These are phyloP conservation scores for Hygrophila difformis DNA, from an alignment of 257 asterid genomes.

Conservation along the genomic window DNA sequence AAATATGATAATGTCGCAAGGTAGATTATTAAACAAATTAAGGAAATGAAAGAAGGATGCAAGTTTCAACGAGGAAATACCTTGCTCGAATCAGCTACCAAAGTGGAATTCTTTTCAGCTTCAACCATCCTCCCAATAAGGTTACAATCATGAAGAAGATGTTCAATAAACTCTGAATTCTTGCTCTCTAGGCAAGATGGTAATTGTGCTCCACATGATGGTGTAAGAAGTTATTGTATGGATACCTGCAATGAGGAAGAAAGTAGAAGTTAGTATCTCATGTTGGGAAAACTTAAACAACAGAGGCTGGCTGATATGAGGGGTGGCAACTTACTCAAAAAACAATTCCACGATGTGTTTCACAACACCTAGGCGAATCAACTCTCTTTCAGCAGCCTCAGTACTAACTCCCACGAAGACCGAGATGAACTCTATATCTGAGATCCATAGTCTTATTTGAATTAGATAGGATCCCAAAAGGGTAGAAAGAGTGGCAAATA, in stretches of 20 bases:
- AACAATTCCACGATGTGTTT: constrained; percentile 54
- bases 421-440: constrained; percentile 85
- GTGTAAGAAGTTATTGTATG: constrained; percentile 79
- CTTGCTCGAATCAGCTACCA: constrained; percentile 38
- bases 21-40: constrained; percentile 2
- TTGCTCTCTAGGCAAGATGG: constrained; percentile 73
- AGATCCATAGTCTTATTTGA: constrained; percentile 16
- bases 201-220: constrained; percentile 59
- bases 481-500: constrained; percentile 1
- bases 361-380: constrained; percentile 62
- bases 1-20: not conserved
- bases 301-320: constrained; percentile 7
- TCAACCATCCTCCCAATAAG: constrained; percentile 68
- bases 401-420: constrained; percentile 64
- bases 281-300: constrained; percentile 1
- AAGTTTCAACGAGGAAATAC: constrained; percentile 23
- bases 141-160: constrained; percentile 67
- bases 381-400: constrained; percentile 78
- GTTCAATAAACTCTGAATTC: constrained; percentile 58
- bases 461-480: constrained; percentile 17
- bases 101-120: constrained; percentile 51
- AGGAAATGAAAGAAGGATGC: constrained; percentile 4
- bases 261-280: constrained; percentile 10
- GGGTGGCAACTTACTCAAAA: constrained; percentile 46
- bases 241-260: constrained; percentile 34